Base-by-base conservation (phyloP, 2,329 filamentous ascomycete species). In the Paecilomyces formosus region DNA sequence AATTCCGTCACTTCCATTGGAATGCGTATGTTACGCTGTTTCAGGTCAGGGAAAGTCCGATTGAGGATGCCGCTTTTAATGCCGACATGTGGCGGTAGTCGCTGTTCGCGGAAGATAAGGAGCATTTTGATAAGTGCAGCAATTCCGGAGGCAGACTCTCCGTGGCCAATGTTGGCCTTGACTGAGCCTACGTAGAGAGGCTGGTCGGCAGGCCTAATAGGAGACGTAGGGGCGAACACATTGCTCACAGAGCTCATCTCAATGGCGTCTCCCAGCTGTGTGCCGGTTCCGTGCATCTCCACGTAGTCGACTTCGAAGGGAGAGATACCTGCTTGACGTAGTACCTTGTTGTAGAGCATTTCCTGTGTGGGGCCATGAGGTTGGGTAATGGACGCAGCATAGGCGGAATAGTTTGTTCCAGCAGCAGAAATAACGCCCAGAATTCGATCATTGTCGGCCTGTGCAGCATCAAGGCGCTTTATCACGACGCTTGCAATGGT, bases 221-320 rank as follows among this genome's bases (percentile, higher is more conserved):
- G 24, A 26, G 24, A 26, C 24, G 24, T 26, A 8, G 81, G 78
- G 53, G 82, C 83, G 64, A 86, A 86, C 33, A 80, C 78, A 58
- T 81, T 78, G 28, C 85, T 85, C 57, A 92, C 87, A 1, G 87
- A 90, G 1, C 83, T 79, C 86, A 92, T 90, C 70, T 94, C 90
- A 6, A 85, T 88, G 13, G 85, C 85, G 66, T 93, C 90, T 62
- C 88, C 90, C 49, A 88, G 88, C 71, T 92, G 88, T 0, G 89
- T 93, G 39, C 89, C 90, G 4, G 89, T 93, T n/a, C 88, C 89
- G 72, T 94, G 89, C 85, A 92, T 90, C 74, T 93, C 90, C 9
- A 93, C 85, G 68, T 92, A 92, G 73, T 85, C 85, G 57, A 93
- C 82, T 64, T 91, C 87, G 54, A 85, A 81, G 4, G 89, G 86